Conservation (phyloP, 139 green algal genomes). For the Trebouxia sp. region DNA sequence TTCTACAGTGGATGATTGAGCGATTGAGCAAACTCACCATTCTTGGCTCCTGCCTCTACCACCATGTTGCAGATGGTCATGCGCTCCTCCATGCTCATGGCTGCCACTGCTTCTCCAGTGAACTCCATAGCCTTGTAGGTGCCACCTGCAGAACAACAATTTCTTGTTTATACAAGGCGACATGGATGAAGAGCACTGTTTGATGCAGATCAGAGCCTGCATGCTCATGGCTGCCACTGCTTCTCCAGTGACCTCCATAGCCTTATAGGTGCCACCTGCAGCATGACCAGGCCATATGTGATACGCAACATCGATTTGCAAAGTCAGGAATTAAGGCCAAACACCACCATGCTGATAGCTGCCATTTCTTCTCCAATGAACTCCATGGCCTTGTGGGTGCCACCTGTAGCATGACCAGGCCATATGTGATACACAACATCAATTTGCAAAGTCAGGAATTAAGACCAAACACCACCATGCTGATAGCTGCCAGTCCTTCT, state of each 20-base stretch:
- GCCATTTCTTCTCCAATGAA: too few species aligned
- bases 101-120: slow-evolving; percentile 71
- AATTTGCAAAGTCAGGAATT: too few species aligned
- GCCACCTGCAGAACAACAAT: slow-evolving; percentile 39
- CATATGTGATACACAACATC: too few species aligned
- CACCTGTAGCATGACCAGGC: too few species aligned
- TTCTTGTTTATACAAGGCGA: neutral
- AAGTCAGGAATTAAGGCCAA: too few species aligned
- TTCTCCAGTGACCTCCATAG: slow-evolving; percentile 87
- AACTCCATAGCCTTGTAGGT: slow-evolving; percentile 94
- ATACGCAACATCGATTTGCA: too few species aligned
- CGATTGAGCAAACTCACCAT: slow-evolving; percentile 22
- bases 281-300: neutral
- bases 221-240: slow-evolving; percentile 91
- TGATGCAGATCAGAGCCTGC: slow-evolving; percentile 77
- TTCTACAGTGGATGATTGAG: too few species aligned
- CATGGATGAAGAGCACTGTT: neutral
- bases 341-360: too few species aligned
- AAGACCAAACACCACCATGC: too few species aligned
- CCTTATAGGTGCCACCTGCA: slow-evolving; percentile 72
- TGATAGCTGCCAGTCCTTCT: too few species aligned
- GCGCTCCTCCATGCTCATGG: slow-evolving; percentile 97
- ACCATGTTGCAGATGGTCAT: slow-evolving; percentile 99
- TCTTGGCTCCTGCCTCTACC: slow-evolving; percentile 86
- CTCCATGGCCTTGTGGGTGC: too few species aligned